Evolutionary conservation across 176 grass and related monocot species (phyloP).

Genomic region (Stipa capillata): DNA sequence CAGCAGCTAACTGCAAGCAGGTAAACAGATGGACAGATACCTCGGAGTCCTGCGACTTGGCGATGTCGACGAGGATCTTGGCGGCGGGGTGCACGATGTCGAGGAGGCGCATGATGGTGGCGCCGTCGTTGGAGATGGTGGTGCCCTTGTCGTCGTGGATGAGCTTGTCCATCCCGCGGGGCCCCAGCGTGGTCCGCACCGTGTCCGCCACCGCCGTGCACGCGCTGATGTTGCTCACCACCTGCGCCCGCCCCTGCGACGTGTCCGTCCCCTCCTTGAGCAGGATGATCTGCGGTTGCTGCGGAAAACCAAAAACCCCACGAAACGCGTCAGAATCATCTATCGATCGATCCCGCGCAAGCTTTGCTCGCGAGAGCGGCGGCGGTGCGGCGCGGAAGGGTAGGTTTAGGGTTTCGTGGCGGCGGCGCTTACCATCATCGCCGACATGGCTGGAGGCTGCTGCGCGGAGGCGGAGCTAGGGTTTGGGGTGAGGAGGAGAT

Average conservation of each 20-base stretch:
- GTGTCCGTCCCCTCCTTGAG: conserved; percentile 98
- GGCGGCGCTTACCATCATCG: conserved; percentile 33
- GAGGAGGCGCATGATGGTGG: conserved; percentile 91
- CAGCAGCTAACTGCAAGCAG: neutral
- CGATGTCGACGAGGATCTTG: conserved; percentile 86
- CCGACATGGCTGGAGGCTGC: conserved; percentile 27
- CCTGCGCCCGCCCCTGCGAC: conserved; percentile 78
- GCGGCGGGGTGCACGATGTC: conserved; percentile 89
- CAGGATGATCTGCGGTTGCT: conserved; percentile 99
- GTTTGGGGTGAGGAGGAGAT: conserved; percentile 16
- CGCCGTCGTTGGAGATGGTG: conserved; percentile 96
- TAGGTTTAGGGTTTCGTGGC: neutral
- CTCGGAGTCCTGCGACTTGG: conserved; percentile 94
- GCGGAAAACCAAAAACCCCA: neutral
- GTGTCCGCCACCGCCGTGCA: conserved; percentile 76
- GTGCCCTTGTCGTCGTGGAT: conserved; percentile 91
- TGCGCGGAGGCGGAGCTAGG: neutral
- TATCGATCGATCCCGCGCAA: neutral
- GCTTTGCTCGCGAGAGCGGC: neutral
- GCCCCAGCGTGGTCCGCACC: conserved; percentile 79
- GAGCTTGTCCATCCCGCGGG: conserved; percentile 96
- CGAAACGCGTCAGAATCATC: neutral
- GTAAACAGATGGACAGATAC: neutral
- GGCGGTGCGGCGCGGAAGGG: neutral
- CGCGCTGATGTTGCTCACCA: conserved; percentile 95